Percentiles rank a stretch among this genome's conserved stretches.
phyloP scores from a whole-genome alignment of 2,329 filamentous ascomycete species.

The Talaromyces sp. region DNA sequence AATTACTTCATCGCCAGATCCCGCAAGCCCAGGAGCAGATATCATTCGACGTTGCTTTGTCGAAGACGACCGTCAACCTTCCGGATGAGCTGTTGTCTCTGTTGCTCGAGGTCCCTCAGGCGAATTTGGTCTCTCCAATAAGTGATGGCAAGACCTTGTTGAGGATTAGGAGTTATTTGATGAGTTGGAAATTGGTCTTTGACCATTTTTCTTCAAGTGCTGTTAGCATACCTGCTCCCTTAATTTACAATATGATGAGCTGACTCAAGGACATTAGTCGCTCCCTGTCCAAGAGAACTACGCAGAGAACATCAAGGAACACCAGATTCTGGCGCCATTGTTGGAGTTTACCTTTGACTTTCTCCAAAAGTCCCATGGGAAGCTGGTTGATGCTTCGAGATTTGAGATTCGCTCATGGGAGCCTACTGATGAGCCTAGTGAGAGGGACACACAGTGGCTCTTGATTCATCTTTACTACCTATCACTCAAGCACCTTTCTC shows the following conservation, averaged over 20 bases:
- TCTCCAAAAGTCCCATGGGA: conserved; percentile 71
- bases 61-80: conserved; percentile 58
- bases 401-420: conserved; percentile 66
- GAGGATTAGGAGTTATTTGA: conserved; percentile 71
- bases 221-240: conserved; percentile 34
- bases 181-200: conserved; percentile 87
- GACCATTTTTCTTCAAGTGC: conserved; percentile 73
- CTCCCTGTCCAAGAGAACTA: conserved; percentile 82
- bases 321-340: conserved; percentile 64
- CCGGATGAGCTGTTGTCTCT: conserved; percentile 83
- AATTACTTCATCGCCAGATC: conserved; percentile 74
- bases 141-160: conserved; percentile 65
- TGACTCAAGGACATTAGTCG: conserved; percentile 47
- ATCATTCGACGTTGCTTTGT: conserved; percentile 67
- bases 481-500: conserved; percentile 70
- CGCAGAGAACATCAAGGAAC: conserved; percentile 70
- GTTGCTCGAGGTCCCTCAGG: conserved; percentile 71
- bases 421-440: conserved; percentile 58
- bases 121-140: conserved; percentile 64
- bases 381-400: conserved; percentile 66
- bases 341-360: conserved; percentile 80
- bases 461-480: conserved; percentile 84
- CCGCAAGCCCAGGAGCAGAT: conserved; percentile 74
- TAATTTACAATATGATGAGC: conserved; percentile 12
- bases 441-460: conserved; percentile 77